Conservation (phyloP, 371 early-diverging fungal species). For the Mucor circinelloides region DNA sequence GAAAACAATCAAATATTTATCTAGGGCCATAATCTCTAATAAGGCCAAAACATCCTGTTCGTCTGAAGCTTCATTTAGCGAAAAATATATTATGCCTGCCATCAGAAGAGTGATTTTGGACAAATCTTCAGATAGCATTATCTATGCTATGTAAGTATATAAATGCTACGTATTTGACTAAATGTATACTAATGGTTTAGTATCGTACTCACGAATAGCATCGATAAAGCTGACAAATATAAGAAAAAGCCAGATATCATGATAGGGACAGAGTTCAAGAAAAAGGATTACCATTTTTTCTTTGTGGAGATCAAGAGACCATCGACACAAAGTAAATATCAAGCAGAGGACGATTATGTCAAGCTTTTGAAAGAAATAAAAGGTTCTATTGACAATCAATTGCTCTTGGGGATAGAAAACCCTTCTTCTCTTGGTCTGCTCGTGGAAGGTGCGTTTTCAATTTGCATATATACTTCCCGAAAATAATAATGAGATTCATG, state of each 20-base stretch:
- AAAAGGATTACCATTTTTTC: not conserved
- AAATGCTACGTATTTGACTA: too few species aligned
- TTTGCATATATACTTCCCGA: too few species aligned
- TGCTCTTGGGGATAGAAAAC: constrained; percentile 10
- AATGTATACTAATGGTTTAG: not conserved
- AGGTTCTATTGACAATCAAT: constrained; percentile 14
- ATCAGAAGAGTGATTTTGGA: not conserved
- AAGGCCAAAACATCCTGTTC: too few species aligned
- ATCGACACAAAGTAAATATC: constrained; percentile 1
- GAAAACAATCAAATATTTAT: too few species aligned
- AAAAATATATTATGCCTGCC: not conserved
- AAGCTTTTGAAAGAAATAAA: constrained; percentile 22
- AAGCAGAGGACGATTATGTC: constrained; percentile 9
- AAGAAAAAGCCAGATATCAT: not conserved
- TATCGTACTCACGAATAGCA: not conserved
- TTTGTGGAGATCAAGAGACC: constrained; percentile 17
- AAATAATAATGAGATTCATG: too few species aligned
- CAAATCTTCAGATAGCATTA: not conserved
- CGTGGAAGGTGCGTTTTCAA: not conserved
- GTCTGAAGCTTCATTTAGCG: not conserved
- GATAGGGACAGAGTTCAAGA: not conserved
- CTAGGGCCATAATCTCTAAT: too few species aligned
- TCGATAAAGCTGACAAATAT: too few species aligned
- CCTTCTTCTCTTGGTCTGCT: constrained; percentile 20
- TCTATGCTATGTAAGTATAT: not conserved